phyloP scores from a whole-genome alignment of 371 early-diverging fungal species.

The Apophysomyces ossiformis region DNA sequence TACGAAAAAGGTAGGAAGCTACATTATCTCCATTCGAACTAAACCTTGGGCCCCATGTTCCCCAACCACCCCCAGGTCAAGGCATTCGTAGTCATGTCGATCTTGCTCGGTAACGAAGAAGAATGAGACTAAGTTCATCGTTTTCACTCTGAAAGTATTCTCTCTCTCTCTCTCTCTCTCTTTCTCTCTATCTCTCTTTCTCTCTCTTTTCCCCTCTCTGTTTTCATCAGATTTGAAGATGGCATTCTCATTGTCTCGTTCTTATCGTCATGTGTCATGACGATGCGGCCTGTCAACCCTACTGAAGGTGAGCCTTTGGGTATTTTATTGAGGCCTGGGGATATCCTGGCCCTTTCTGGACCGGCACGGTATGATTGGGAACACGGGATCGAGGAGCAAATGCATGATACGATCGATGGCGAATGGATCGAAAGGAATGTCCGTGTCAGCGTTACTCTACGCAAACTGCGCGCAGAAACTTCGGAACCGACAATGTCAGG shows the following conservation, averaged over 20 bases:
- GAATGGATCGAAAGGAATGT: conserved; percentile 39
- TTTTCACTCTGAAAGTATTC: no score
- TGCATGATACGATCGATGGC: conserved; percentile 30
- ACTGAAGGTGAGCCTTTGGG: not conserved
- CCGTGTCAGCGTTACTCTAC: conserved; percentile 47
- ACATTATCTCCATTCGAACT: not conserved
- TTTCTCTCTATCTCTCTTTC: no score
- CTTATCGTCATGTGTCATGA: conserved; percentile 52
- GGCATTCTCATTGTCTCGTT: conserved; percentile 49
- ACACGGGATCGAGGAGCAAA: conserved; percentile 43
- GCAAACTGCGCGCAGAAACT: conserved; percentile 28
- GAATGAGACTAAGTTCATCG: not conserved
- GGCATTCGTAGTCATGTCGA: conserved; percentile 53
- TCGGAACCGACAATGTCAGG: not conserved
- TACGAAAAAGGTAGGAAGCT: conserved; percentile 42
- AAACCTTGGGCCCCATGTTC: not conserved
- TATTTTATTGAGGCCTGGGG: conserved; percentile 43
- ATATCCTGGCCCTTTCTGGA: conserved; percentile 39
- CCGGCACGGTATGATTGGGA: conserved; percentile 49
- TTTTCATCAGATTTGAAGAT: conserved; percentile 43
- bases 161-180: not conserved
- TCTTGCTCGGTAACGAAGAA: conserved; percentile 34
- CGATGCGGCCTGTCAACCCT: conserved; percentile 32
- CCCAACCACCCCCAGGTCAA: conserved; percentile 29
- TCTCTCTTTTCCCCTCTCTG: not conserved